These are phyloP conservation scores for Carpinus viminea DNA, from an alignment of 306 rosid species.

Conservation along the genomic window DNA sequence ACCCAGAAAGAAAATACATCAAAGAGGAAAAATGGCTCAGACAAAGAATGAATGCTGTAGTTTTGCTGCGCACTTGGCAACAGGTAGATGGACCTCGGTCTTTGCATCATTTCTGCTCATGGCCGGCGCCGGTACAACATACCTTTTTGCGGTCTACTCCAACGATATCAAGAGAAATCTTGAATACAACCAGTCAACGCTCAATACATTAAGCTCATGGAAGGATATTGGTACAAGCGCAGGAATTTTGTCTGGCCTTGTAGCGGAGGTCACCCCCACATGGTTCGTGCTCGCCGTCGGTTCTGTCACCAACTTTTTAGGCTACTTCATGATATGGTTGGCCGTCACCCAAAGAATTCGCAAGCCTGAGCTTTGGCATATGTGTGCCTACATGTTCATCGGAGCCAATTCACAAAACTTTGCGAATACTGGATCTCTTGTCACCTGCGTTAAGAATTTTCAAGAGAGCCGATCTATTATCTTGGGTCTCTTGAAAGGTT, in stretches of 20 bases:
- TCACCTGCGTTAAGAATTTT: slow-evolving; percentile 45
- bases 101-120: slow-evolving; percentile 48
- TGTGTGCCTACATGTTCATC: slow-evolving; percentile 45
- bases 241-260: slow-evolving; percentile 42
- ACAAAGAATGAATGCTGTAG: not conserved
- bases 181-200: slow-evolving; percentile 47
- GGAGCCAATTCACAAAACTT: slow-evolving; percentile 52
- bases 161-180: slow-evolving; percentile 37
- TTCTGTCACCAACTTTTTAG: slow-evolving; percentile 43
- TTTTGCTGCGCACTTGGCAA: not conserved
- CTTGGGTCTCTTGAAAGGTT: slow-evolving; percentile 53
- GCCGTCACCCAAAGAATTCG: slow-evolving; percentile 40
- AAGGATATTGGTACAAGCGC: slow-evolving; percentile 52
- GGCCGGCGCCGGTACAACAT: slow-evolving; percentile 49
- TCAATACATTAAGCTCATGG: slow-evolving; percentile 39
- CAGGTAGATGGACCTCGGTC: slow-evolving; percentile 47
- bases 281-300: slow-evolving; percentile 53
- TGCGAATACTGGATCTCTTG: slow-evolving; percentile 48
- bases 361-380: slow-evolving; percentile 49
- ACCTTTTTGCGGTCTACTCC: slow-evolving; percentile 45
- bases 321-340: slow-evolving; percentile 57
- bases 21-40: not conserved
- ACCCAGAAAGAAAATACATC: too few relatives aligned
- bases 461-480: slow-evolving; percentile 48
- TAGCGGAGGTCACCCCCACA: slow-evolving; percentile 47